Conservation (phyloP, 148 eudicot genomes). For the Euryodendron excelsum region DNA sequence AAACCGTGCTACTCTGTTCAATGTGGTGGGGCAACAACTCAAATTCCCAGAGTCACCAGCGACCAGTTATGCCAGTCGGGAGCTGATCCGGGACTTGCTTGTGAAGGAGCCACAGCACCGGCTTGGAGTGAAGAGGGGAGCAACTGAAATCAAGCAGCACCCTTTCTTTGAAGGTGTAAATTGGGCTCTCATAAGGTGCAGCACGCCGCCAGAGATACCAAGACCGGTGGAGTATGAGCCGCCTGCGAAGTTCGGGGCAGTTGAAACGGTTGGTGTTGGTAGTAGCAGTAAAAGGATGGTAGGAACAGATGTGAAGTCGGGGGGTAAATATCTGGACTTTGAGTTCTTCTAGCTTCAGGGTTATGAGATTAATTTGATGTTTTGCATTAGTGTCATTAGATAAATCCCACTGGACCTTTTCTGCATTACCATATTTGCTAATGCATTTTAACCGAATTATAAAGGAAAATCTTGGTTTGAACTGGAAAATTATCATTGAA, state of each 20-base stretch:
- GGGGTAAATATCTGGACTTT: conserved; percentile 62
- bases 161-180: conserved; percentile 48
- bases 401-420: neutral
- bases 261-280: conserved; percentile 33
- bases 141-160: conserved; percentile 47
- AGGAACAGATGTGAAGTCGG: conserved; percentile 40
- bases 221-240: conserved; percentile 27
- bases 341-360: conserved; percentile 50
- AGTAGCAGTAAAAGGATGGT: conserved; percentile 39
- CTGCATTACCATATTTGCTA: neutral
- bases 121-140: conserved; percentile 43
- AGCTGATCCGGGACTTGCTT: conserved; percentile 39
- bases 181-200: conserved; percentile 50
- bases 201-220: conserved; percentile 48
- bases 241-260: conserved; percentile 13
- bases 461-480: conserved; percentile 10
- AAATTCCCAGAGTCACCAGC: conserved; percentile 43
- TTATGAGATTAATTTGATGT: conserved; percentile 12
- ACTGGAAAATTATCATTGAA: neutral
- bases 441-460: conserved; percentile 10
- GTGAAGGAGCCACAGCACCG: conserved; percentile 47
- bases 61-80: conserved; percentile 41
- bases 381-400: conserved; percentile 9
- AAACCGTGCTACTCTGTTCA: conserved; percentile 45
- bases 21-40: conserved; percentile 51